Conservation (phyloP, 1,284 basidiomycete genomes). For the Xerocomus cyaneibrunnescens region DNA sequence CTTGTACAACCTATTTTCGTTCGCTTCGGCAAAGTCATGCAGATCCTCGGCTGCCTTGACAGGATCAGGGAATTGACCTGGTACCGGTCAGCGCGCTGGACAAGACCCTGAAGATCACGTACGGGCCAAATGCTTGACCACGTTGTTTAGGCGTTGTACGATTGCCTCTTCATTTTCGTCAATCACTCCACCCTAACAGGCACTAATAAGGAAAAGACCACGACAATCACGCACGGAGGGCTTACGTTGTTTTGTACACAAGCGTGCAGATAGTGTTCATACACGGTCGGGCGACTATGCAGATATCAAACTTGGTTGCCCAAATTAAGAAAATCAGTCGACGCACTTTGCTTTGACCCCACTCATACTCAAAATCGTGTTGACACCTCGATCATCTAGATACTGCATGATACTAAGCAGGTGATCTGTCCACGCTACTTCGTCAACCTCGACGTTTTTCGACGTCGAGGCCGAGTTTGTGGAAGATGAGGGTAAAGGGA, state of each 20-base stretch:
- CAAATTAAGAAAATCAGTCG: background rate
- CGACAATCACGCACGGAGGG: slow-evolving; percentile 10
- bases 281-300: slow-evolving; percentile 59
- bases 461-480: slow-evolving; percentile 39
- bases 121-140: slow-evolving; percentile 66
- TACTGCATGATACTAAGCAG: slow-evolving; percentile 74
- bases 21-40: slow-evolving; percentile 79
- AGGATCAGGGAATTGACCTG: slow-evolving; percentile 65
- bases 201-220: slow-evolving; percentile 14
- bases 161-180: slow-evolving; percentile 73
- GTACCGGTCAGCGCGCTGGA: slow-evolving; percentile 1
- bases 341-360: slow-evolving; percentile 56
- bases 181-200: slow-evolving; percentile 75
- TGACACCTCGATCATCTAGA: slow-evolving; percentile 63
- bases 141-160: slow-evolving; percentile 52
- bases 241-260: slow-evolving; percentile 82
- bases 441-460: slow-evolving; percentile 67
- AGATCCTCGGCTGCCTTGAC: slow-evolving; percentile 80
- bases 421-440: slow-evolving; percentile 83
- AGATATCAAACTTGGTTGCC: background rate
- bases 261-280: slow-evolving; percentile 63
- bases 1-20: slow-evolving; percentile 86
- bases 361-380: slow-evolving; percentile 61
- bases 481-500: slow-evolving; percentile 69
- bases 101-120: slow-evolving; percentile 11